Evolutionary conservation across 1,284 basidiomycete genomes (phyloP).

Genomic region (Sphaerobolus stellatus): DNA sequence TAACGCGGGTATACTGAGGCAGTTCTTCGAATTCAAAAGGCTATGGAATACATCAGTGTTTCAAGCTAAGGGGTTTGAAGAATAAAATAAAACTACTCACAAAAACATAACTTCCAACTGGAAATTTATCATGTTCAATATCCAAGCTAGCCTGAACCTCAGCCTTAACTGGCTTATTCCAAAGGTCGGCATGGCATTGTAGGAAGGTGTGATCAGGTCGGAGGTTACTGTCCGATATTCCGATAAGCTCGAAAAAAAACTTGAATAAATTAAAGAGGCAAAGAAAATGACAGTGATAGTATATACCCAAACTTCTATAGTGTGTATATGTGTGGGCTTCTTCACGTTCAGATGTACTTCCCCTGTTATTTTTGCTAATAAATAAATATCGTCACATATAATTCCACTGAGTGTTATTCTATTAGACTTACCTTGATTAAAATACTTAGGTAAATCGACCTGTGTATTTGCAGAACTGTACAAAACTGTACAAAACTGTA

Average conservation of each 20-base stretch:
- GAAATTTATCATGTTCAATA: not conserved
- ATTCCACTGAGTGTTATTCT: too few species aligned
- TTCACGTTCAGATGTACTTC: not conserved
- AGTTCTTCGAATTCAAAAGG: not conserved
- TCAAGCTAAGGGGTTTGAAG: not conserved
- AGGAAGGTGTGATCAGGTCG: not conserved
- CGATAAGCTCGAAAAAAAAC: not conserved
- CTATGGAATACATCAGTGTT: not conserved
- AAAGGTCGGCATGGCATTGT: not conserved
- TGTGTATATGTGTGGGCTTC: not conserved
- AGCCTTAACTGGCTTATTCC: not conserved
- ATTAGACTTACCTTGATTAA: slow-evolving; percentile 1
- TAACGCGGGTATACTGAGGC: not conserved
- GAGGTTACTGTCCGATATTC: not conserved
- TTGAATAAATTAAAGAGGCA: not conserved
- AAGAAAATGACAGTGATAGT: not conserved
- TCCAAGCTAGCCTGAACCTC: not conserved
- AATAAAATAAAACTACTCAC: not conserved
- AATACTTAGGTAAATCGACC: not conserved
- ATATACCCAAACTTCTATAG: slow-evolving; percentile 4
- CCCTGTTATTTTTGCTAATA: not conserved
- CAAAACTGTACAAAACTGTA: not conserved
- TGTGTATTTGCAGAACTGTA: not conserved
- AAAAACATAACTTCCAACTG: not conserved
- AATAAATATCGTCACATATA: not conserved